Evolutionary conservation across 2,329 filamentous ascomycete genomes (phyloP).

Genomic region (Tolypocladium capitatum): DNA sequence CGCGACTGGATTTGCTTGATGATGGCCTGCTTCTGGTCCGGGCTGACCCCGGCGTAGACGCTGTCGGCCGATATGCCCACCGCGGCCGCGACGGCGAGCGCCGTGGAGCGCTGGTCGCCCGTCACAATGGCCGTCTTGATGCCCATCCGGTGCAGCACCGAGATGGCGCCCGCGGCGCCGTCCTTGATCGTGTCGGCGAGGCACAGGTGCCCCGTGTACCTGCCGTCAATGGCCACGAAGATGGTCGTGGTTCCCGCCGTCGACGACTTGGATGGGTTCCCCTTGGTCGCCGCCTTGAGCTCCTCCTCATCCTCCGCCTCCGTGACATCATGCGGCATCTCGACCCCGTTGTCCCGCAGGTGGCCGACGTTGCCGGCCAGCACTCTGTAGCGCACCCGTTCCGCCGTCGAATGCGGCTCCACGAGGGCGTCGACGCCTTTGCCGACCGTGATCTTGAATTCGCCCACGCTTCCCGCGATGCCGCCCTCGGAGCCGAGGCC

Average conservation of each 20-base stretch:
- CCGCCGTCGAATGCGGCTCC: conserved; percentile 57
- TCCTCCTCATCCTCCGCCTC: conserved; percentile 49
- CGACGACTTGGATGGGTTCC: conserved; percentile 15
- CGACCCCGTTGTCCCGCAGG: conserved; percentile 56
- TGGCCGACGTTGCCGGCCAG: conserved; percentile 72
- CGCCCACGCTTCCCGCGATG: conserved; percentile 71
- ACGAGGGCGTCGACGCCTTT: conserved; percentile 73
- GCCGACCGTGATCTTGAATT: conserved; percentile 74
- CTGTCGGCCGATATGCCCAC: conserved; percentile 67
- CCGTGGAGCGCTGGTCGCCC: conserved; percentile 77
- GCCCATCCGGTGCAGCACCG: conserved; percentile 71
- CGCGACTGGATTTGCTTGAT: conserved; percentile 60
- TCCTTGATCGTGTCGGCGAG: conserved; percentile 87
- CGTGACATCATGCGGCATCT: conserved; percentile 49
- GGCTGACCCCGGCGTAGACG: conserved; percentile 78
- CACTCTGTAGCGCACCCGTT: conserved; percentile 62
- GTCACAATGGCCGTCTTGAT: conserved; percentile 87
- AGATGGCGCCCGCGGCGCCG: conserved; percentile 66
- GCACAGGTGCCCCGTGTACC: conserved; percentile 69
- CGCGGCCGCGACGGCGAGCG: conserved; percentile 65
- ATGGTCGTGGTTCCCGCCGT: conserved; percentile 68
- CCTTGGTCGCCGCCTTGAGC: conserved; percentile 30
- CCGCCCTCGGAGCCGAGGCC: conserved; percentile 57
- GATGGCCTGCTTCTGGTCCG: conserved; percentile 82
- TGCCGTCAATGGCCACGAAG: conserved; percentile 73